phyloP scores from a whole-genome alignment of 345 rosid genomes.

The Eucalyptus pauciflora region DNA sequence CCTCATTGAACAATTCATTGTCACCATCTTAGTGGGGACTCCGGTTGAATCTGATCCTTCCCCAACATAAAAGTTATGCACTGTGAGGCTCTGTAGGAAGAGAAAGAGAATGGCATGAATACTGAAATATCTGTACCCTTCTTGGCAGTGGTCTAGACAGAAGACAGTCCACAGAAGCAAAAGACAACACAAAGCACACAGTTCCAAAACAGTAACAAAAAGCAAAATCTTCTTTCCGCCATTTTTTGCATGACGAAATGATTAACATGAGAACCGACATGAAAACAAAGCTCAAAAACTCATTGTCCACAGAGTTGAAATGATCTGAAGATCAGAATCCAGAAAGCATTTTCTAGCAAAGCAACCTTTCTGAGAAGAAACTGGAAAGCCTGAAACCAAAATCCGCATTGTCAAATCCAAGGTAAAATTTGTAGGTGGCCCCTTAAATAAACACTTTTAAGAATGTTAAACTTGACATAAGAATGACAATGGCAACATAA shows the following conservation, averaged over 20 bases:
- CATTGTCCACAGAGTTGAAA: neutral
- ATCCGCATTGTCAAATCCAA: neutral
- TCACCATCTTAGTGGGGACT: constrained; percentile 68
- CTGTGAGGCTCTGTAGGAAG: constrained; percentile 35
- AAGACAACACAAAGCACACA: neutral
- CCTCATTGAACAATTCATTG: constrained; percentile 48
- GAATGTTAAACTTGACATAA: neutral
- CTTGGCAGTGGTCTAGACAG: neutral
- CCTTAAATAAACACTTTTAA: neutral
- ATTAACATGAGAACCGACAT: neutral
- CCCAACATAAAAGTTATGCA: constrained; percentile 57
- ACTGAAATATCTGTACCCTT: neutral
- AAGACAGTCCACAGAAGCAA: neutral
- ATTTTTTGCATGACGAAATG: neutral
- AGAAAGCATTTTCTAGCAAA: neutral
- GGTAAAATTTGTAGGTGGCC: neutral
- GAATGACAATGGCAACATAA: neutral
- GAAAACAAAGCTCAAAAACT: neutral
- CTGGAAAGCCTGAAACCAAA: neutral
- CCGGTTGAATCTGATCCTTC: constrained; percentile 73
- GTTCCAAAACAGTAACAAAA: neutral
- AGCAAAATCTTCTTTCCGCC: neutral
- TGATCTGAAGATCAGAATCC: neutral
- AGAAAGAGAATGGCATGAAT: neutral
- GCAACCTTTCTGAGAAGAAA: neutral